Evolutionary conservation across 345 rosid species (phyloP), one percentile per base, ranked within the genome.

Genomic region (Hibiscus trionum): DNA sequence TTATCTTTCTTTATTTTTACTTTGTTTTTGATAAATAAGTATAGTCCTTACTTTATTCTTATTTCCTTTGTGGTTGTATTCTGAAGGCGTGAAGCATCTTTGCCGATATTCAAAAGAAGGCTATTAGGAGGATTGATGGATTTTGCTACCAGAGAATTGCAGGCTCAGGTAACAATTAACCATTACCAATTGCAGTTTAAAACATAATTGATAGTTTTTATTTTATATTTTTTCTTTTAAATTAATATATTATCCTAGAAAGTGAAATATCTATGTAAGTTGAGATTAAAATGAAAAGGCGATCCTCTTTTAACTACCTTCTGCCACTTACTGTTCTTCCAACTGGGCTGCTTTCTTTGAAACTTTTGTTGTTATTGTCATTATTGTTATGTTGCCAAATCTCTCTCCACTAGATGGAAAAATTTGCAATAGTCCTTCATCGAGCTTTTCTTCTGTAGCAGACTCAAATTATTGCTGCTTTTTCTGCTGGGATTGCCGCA

Each of bases 391-490:
- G 1, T 15, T 19, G 55, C 11, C 11, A 35, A 8, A 24, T 69
- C 14, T 9, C 15, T 14, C 15, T 21, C 68, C 60, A 47, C 52
- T 77, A 47, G 58, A 47, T 49, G 70, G 12, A 70, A 27, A 44
- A 37, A 64, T 58, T 29, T 82, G 77, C 76, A 56, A 62, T 11
- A 61, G 24, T 76, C 8, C 66, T 75, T 74, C 11, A 70, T 76
- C 44, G 59, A 69, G 65, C 71, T 61, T 57, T 73, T 81, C 71
- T 73, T 75, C 82, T 82, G 67, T 69, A 61, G 83, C 91, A 95
- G 97, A 95, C 98, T 80, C 94, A 95, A 84, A 90, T 95, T 81
- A 95, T 95, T 84, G 99, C 98, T 60, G 96, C 97, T 35, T 96
- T 98, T 17, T 93, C 99, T 80, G 98, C 74, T 59, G 66, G 66